Conservation (phyloP, 129 eudicot species). For the Lactuca sativa region DNA sequence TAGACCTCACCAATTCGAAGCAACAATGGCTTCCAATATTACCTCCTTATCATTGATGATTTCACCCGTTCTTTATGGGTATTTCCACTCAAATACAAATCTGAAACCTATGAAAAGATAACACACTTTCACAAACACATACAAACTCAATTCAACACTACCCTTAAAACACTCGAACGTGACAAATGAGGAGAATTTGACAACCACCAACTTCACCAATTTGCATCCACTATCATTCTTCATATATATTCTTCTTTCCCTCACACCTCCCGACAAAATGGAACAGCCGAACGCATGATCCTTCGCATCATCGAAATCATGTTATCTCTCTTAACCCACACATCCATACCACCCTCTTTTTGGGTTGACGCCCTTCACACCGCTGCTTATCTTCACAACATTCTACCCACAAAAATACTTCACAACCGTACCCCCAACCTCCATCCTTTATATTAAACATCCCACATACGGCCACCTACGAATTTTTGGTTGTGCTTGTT, state of each 20-base stretch:
- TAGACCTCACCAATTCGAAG: background rate
- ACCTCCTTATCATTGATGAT: background rate
- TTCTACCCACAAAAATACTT: background rate
- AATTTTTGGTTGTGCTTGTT: background rate
- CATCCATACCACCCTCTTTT: background rate
- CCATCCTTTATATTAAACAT: background rate
- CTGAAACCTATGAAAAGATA: background rate
- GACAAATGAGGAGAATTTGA: background rate
- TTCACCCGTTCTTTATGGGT: background rate
- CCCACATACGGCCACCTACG: background rate
- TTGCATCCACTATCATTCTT: background rate
- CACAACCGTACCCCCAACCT: background rate
- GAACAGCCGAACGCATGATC: background rate
- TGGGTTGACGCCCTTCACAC: no score
- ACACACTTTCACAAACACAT: background rate
- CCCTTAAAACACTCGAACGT: background rate
- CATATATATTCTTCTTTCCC: background rate
- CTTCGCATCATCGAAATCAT: background rate
- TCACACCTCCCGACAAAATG: background rate
- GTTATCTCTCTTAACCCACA: background rate
- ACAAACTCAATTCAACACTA: background rate
- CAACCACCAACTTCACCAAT: background rate
- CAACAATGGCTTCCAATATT: background rate
- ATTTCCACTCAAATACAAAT: background rate
- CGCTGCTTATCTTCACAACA: background rate